Conservation (phyloP, 306 rosid genomes). For the Hippophae tibetana region DNA sequence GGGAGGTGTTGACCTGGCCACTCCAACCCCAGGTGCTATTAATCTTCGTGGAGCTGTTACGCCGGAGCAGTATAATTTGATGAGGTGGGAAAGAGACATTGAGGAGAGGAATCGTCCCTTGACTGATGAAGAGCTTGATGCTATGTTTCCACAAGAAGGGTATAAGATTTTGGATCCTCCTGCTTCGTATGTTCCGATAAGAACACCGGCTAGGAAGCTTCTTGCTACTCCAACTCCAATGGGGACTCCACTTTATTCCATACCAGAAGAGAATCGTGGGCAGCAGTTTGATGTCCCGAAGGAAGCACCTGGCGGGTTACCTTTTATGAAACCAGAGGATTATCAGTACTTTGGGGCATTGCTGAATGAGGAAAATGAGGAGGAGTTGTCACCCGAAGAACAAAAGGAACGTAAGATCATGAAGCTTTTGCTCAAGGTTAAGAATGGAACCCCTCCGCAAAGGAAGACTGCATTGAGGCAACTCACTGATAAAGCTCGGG, state of each 20-base stretch:
- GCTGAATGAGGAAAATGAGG: constrained; percentile 65
- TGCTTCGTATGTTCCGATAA: constrained; percentile 48
- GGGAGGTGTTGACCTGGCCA: constrained; percentile 59
- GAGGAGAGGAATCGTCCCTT: constrained; percentile 68
- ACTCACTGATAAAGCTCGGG: constrained; percentile 73
- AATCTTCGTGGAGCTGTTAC: constrained; percentile 54
- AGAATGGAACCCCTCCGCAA: constrained; percentile 69
- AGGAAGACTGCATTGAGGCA: constrained; percentile 69
- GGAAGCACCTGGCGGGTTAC: constrained; percentile 63
- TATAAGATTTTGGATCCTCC: constrained; percentile 71
- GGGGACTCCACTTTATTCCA: constrained; percentile 59
- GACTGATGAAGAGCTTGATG: constrained; percentile 67
- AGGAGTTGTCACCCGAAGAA: constrained; percentile 59
- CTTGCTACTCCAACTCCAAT: constrained; percentile 60
- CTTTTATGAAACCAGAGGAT: constrained; percentile 73
- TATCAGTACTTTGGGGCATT: constrained; percentile 65
- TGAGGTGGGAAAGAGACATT: constrained; percentile 77
- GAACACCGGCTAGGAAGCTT: constrained; percentile 71
- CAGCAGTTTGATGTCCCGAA: constrained; percentile 73
- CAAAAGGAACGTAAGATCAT: constrained; percentile 73
- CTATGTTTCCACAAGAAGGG: constrained; percentile 71
- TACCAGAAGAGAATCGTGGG: constrained; percentile 74
- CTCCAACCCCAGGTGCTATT: constrained; percentile 54
- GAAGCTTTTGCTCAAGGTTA: constrained; percentile 70
- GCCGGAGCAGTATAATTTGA: constrained; percentile 62